Percentiles rank a stretch among this genome's conserved stretches.
These are phyloP conservation scores for Phytophthora uliginosa DNA, from an alignment of 352 stramenopile species.

Conservation along the genomic window DNA sequence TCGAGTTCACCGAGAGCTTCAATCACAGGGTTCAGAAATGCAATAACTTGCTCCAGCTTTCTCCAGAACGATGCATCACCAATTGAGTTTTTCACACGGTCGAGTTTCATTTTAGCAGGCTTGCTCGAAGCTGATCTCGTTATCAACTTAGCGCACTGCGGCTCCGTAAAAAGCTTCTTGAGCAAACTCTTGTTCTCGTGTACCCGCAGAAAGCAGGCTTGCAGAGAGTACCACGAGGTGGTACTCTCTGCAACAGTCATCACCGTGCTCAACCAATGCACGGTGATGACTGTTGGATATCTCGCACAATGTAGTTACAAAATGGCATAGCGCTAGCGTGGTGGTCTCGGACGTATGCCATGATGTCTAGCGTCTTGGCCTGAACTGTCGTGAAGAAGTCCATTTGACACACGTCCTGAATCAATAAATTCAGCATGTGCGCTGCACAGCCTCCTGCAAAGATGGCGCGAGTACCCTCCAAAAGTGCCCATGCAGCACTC, in stretches of 20 bases:
- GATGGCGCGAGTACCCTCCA: conserved; percentile 6
- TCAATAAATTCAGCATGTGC: conserved; percentile 21
- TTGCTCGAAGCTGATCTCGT: background rate
- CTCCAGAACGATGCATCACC: background rate
- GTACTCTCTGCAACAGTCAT: conserved; percentile 6
- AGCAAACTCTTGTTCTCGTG: conserved; percentile 11
- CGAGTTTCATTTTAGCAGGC: too few relatives aligned
- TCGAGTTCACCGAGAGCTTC: conserved; percentile 10
- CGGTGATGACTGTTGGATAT: background rate
- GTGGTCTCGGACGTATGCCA: conserved; percentile 13
- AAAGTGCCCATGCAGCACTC: background rate
- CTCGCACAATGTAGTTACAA: background rate
- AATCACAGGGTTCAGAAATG: conserved; percentile 2
- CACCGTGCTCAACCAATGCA: conserved; percentile 3
- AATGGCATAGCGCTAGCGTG: conserved; percentile 8
- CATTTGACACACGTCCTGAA: conserved; percentile 13
- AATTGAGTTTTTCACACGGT: too few relatives aligned
- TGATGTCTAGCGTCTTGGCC: conserved; percentile 1
- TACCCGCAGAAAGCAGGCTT: conserved; percentile 6
- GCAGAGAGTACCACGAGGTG: conserved; percentile 13
- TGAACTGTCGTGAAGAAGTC: conserved; percentile 9
- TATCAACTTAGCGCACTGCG: conserved; percentile 1
- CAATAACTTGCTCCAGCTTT: conserved; percentile 10
- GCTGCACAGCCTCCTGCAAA: conserved; percentile 9
- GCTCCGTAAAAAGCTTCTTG: conserved; percentile 6